Evolutionary conservation across 2,329 filamentous ascomycete species (phyloP), one percentile per base, ranked within the genome.

Genomic region (Cordyceps cateniannulata): DNA sequence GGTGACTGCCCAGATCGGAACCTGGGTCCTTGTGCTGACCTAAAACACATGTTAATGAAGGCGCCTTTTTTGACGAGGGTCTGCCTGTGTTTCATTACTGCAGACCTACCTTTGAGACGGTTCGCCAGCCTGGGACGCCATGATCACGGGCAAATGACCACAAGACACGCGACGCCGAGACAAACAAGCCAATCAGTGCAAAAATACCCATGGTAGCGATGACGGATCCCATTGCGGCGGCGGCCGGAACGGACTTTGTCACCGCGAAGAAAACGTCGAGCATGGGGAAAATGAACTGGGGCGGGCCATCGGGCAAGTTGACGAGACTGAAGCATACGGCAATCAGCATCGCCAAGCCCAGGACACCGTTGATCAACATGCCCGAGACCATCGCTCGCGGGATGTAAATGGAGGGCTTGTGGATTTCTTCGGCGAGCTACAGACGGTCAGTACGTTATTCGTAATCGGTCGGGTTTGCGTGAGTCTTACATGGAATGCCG

Each of bases 231-330:
- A 85, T 82, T 25, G 79, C 75, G 2, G 77, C 77, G 0, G 81
- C 77, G 0, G 77, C 81, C 0, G 76, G 76, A 3, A 75, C 69
- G 18, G 76, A 79, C 2, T 76, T 71, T 3, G 81, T 80, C 1
- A 77, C 77, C 42, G 82, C 76, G 63, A 76, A 75, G 62, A 85
- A 85, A 24, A 85, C 76, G 53, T 84, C 75, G 66, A 87, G 85
- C 63, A 85, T 84, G 0, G 85, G 83, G 49, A 81, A 83, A 0
- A 50, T 49, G 45, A 49, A 58, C 45, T 50, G 32, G 16, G 47
- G 32, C 76, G 76, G 0, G 81, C 82, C 0, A 74, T 74, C 0
- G 75, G 77, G 0, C 70, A 69, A 2, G 81, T 67, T 1, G 78
- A 75, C 0, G 66, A 68, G 14, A 77, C 73, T 10, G 81, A 85